Evolutionary conservation across 805 yeast species (phyloP).

Genomic region (Lipomyces kockii): DNA sequence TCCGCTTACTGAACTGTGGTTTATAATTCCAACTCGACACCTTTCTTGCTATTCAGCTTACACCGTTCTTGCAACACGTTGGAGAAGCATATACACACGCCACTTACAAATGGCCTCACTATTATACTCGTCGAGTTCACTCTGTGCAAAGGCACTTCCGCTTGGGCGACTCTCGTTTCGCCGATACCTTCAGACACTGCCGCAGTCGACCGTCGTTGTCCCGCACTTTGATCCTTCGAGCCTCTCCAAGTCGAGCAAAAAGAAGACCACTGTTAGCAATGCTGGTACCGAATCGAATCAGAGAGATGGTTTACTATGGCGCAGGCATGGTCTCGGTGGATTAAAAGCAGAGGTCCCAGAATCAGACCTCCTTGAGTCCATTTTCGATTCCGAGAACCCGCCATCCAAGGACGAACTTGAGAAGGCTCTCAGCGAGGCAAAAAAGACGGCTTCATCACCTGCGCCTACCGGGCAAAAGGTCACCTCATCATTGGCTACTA

Average conservation of each 20-base stretch:
- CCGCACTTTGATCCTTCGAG: constrained; percentile 20
- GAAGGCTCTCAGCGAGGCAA: constrained; percentile 20
- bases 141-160: neutral
- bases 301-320: constrained; percentile 19
- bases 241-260: constrained; percentile 1
- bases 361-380: constrained; percentile 30
- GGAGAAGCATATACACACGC: neutral
- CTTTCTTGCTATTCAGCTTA: neutral
- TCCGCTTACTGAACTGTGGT: neutral
- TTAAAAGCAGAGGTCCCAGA: constrained; percentile 17
- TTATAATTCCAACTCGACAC: neutral
- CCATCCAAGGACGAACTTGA: constrained; percentile 32
- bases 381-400: constrained; percentile 34
- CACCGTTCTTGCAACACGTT: neutral
- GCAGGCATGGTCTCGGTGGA: constrained; percentile 25
- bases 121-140: neutral
- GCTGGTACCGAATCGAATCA: neutral
- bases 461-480: constrained; percentile 26
- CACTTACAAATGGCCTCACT: neutral
- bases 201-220: constrained; percentile 5
- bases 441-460: constrained; percentile 4
- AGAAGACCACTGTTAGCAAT: neutral
- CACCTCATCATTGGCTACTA: constrained; percentile 37
- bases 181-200: constrained; percentile 15
- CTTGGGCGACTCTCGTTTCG: constrained; percentile 2